Percentiles rank a stretch among this genome's conserved stretches.
phyloP scores from a whole-genome alignment of 2,329 filamentous ascomycete species.

The Dactylellina drechsleri region DNA sequence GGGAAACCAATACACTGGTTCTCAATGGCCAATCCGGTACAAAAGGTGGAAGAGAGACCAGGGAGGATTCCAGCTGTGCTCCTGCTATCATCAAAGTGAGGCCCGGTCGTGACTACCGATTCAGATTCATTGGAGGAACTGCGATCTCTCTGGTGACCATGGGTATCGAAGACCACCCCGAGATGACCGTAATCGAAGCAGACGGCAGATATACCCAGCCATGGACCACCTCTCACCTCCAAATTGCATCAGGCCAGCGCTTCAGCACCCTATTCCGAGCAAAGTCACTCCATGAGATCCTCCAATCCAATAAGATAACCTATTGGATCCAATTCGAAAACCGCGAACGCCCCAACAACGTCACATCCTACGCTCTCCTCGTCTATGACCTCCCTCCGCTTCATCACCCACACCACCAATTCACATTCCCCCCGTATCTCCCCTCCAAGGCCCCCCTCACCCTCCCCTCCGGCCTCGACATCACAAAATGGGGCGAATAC shows the following conservation, averaged over 20 bases:
- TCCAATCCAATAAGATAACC: constrained; percentile 60
- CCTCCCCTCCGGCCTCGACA: constrained; percentile 59
- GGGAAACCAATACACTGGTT: constrained; percentile 69
- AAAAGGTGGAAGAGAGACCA: constrained; percentile 61
- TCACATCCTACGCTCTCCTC: constrained; percentile 66
- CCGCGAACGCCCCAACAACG: constrained; percentile 65
- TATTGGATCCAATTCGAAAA: constrained; percentile 66
- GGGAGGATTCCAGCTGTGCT: constrained; percentile 60
- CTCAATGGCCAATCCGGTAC: constrained; percentile 69
- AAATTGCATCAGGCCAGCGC: constrained; percentile 70
- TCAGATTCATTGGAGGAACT: constrained; percentile 70
- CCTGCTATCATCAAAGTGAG: constrained; percentile 69
- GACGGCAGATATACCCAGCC: constrained; percentile 69
- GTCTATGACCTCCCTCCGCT: constrained; percentile 61
- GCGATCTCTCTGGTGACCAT: constrained; percentile 68
- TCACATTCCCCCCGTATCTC: constrained; percentile 56
- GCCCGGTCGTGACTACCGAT: constrained; percentile 70
- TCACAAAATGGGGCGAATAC: constrained; percentile 65
- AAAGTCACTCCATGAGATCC: constrained; percentile 61
- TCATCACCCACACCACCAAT: constrained; percentile 1
- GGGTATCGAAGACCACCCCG: constrained; percentile 69
- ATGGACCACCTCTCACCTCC: constrained; percentile 65
- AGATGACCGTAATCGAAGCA: constrained; percentile 70
- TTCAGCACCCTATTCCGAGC: constrained; percentile 69
- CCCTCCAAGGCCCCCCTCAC: constrained; percentile 60